Evolutionary conservation across 1,284 basidiomycete species (phyloP).

Genomic region (Omphalotus olearius): DNA sequence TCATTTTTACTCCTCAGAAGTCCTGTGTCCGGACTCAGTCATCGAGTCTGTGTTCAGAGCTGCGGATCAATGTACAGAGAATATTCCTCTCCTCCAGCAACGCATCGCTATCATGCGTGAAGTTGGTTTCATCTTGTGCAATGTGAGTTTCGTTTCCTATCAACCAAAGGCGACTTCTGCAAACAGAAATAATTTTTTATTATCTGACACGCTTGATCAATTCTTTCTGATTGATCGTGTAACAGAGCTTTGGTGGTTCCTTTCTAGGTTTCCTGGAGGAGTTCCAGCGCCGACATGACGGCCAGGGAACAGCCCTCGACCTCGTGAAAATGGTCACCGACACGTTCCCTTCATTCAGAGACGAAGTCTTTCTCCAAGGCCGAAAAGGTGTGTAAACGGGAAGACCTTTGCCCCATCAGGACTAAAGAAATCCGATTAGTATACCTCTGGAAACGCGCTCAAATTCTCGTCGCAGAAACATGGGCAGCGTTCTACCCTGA

Average conservation of each 20-base stretch:
- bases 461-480: constrained; percentile 80
- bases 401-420: not conserved
- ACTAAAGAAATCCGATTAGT: constrained; percentile 34
- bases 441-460: constrained; percentile 79
- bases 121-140: constrained; percentile 62
- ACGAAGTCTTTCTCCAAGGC: constrained; percentile 57
- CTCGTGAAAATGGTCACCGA: constrained; percentile 68
- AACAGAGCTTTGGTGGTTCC: constrained; percentile 65
- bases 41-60: constrained; percentile 65
- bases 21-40: constrained; percentile 58
- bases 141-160: constrained; percentile 35
- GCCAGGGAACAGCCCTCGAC: constrained; percentile 61
- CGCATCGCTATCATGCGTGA: constrained; percentile 71
- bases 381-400: constrained; percentile 43
- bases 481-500: constrained; percentile 78
- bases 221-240: not conserved
- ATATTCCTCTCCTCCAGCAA: constrained; percentile 61
- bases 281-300: constrained; percentile 48
- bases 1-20: constrained; percentile 64
- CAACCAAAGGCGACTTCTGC: not conserved
- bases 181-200: not conserved
- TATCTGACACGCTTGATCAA: not conserved
- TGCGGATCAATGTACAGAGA: constrained; percentile 51
- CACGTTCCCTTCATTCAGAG: constrained; percentile 72
- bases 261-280: constrained; percentile 61